Percentiles rank a stretch among this genome's conserved stretches.
phyloP scores from a whole-genome alignment of 768 basidiomycete species.

The Calocybe indica region DNA sequence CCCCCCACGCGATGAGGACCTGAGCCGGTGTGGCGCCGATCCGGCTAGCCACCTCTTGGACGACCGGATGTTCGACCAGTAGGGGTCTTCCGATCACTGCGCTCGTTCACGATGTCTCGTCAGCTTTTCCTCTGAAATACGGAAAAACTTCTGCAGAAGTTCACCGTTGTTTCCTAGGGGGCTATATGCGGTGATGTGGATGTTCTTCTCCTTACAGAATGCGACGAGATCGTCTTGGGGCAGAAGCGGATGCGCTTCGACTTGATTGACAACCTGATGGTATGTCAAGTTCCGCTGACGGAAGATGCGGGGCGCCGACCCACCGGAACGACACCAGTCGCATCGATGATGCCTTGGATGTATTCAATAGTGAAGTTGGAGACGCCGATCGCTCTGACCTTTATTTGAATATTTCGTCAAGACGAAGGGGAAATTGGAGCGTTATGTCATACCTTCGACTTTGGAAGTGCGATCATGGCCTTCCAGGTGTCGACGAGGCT shows the following conservation, averaged over 20 bases:
- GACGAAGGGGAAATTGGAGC: neutral
- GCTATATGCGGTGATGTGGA: constrained; percentile 61
- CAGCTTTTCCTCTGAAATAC: too few species aligned
- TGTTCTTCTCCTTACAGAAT: constrained; percentile 63
- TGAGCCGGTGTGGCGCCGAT: constrained; percentile 69
- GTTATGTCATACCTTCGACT: constrained; percentile 52
- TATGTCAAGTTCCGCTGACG: neutral
- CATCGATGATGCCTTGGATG: constrained; percentile 59
- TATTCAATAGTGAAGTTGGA: constrained; percentile 73
- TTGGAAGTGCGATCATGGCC: constrained; percentile 65
- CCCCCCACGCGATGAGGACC: constrained; percentile 80
- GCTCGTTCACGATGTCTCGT: neutral
- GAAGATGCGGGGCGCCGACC: constrained; percentile 11
- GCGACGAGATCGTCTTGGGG: constrained; percentile 68
- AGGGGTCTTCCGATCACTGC: constrained; percentile 57
- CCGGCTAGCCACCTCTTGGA: constrained; percentile 57
- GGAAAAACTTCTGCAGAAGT: constrained; percentile 9
- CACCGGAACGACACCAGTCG: constrained; percentile 70
- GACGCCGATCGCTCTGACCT: constrained; percentile 72
- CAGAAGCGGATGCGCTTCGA: constrained; percentile 79
- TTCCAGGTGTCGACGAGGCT: constrained; percentile 80
- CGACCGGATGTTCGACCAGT: constrained; percentile 60
- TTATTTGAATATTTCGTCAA: neutral
- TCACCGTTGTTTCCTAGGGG: constrained; percentile 79
- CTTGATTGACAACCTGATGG: constrained; percentile 60